These are phyloP conservation scores for Dactylellina haptotyla DNA, from an alignment of 2,329 filamentous ascomycete species.

Conservation along the genomic window DNA sequence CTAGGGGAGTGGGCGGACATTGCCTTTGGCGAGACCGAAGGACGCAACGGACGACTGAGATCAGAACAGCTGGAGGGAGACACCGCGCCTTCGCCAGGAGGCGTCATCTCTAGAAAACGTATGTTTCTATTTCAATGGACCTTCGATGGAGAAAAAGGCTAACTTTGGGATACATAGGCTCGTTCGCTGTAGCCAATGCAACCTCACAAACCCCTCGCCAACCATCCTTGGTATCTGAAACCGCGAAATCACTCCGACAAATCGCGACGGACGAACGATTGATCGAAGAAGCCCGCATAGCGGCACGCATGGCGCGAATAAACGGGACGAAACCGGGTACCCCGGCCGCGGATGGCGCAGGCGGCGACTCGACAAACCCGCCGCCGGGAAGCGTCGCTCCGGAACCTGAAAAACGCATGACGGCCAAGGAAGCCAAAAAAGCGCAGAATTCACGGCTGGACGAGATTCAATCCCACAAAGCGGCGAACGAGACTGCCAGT, in stretches of 20 bases:
- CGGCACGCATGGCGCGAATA: conserved; percentile 22
- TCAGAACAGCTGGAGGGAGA: conserved; percentile 19
- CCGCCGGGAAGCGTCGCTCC: conserved; percentile 33
- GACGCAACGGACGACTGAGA: conserved; percentile 30
- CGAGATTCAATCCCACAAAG: conserved; percentile 57
- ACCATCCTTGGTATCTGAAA: conserved; percentile 34
- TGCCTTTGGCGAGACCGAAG: conserved; percentile 40
- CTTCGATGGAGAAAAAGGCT: not conserved
- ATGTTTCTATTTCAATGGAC: not conserved
- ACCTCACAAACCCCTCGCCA: conserved; percentile 20
- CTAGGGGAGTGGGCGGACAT: conserved; percentile 46
- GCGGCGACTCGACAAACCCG: conserved; percentile 24
- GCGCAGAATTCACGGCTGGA: conserved; percentile 57
- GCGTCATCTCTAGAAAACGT: conserved; percentile 36
- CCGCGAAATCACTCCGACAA: conserved; percentile 29
- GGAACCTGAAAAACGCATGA: conserved; percentile 55
- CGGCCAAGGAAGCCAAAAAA: conserved; percentile 57
- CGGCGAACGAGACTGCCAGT: conserved; percentile 57
- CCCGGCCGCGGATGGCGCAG: conserved; percentile 25
- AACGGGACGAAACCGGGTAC: conserved; percentile 45
- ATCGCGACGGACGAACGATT: conserved; percentile 40
- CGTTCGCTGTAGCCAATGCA: conserved; percentile 41
- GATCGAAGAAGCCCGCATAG: conserved; percentile 48
- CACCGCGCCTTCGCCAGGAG: conserved; percentile 22
- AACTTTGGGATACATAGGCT: conserved; percentile 18